phyloP scores from a whole-genome alignment of 306 rosid genomes.

The Glycine latifolia region DNA sequence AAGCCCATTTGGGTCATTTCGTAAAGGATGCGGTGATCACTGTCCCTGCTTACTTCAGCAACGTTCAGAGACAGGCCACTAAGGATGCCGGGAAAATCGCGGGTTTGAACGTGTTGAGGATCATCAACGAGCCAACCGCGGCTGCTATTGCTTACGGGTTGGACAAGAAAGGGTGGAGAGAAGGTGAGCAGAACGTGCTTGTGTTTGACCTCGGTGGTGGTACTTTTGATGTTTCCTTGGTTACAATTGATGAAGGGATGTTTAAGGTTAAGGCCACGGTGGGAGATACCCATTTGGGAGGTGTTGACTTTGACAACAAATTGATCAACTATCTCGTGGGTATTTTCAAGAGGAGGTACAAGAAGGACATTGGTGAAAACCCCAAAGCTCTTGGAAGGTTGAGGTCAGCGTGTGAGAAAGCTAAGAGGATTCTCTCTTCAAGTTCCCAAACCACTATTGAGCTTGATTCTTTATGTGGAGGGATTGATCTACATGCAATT shows the following conservation, averaged over 20 bases:
- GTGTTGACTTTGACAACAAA: conserved; percentile 53
- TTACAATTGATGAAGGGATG: conserved; percentile 53
- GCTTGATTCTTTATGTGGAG: conserved; percentile 50
- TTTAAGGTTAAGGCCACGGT: conserved; percentile 53
- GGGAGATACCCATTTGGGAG: conserved; percentile 55
- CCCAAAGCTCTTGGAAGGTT: conserved; percentile 47
- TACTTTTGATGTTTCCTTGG: conserved; percentile 55
- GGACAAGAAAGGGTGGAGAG: conserved; percentile 47
- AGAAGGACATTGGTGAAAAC: conserved; percentile 40
- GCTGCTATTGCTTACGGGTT: conserved; percentile 60
- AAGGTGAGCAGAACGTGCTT: conserved; percentile 53
- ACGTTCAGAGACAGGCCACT: conserved; percentile 56
- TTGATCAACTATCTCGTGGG: conserved; percentile 44
- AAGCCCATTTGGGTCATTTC: conserved; percentile 30
- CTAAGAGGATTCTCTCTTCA: conserved; percentile 54
- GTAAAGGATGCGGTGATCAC: conserved; percentile 52
- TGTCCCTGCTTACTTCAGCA: conserved; percentile 59
- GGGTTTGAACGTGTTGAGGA: conserved; percentile 52
- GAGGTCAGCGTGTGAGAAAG: conserved; percentile 53
- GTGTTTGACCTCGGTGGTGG: conserved; percentile 63
- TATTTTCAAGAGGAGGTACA: conserved; percentile 42
- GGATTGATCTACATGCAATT: conserved; percentile 40
- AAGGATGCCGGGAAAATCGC: conserved; percentile 56
- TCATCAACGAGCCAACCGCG: conserved; percentile 58
- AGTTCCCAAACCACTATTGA: conserved; percentile 46